phyloP scores from a whole-genome alignment of 2,329 filamentous ascomycete genomes.

The Zasmidium cellare region DNA sequence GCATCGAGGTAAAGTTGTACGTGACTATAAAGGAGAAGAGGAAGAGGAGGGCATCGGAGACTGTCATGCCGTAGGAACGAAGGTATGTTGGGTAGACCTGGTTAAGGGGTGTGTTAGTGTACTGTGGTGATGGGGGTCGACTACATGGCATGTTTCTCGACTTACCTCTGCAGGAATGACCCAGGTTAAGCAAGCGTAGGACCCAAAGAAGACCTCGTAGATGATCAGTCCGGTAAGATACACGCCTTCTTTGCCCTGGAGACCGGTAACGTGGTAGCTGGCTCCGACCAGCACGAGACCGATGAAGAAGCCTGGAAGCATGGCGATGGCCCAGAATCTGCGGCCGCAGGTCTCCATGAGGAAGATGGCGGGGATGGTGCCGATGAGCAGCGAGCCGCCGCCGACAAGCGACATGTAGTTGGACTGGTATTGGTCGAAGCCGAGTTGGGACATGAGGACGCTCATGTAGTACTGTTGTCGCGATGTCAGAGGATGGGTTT shows the following conservation, averaged over 20 bases:
- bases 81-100: conserved; percentile 66
- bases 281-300: conserved; percentile 67
- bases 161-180: conserved; percentile 59
- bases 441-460: conserved; percentile 65
- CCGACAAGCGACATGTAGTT: conserved; percentile 77
- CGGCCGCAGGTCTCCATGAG: conserved; percentile 73
- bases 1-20: conserved; percentile 73
- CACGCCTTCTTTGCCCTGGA: conserved; percentile 46
- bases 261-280: conserved; percentile 58
- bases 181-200: conserved; percentile 33
- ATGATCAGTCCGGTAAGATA: conserved; percentile 68
- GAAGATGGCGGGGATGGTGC: conserved; percentile 44
- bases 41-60: conserved; percentile 67
- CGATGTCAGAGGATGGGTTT: too few species aligned
- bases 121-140: background rate
- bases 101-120: background rate
- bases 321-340: conserved; percentile 72
- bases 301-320: conserved; percentile 71
- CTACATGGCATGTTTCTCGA: too few species aligned
- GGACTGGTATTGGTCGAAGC: conserved; percentile 60
- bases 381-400: conserved; percentile 65
- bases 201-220: conserved; percentile 68
- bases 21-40: conserved; percentile 71
- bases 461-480: conserved; percentile 65
- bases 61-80: conserved; percentile 72